A percentile compares a stretch with the other conserved stretches of the same genome.
Conservation (phyloP, 2,329 filamentous ascomycete species). For the Penicillium sclerotigenum region DNA sequence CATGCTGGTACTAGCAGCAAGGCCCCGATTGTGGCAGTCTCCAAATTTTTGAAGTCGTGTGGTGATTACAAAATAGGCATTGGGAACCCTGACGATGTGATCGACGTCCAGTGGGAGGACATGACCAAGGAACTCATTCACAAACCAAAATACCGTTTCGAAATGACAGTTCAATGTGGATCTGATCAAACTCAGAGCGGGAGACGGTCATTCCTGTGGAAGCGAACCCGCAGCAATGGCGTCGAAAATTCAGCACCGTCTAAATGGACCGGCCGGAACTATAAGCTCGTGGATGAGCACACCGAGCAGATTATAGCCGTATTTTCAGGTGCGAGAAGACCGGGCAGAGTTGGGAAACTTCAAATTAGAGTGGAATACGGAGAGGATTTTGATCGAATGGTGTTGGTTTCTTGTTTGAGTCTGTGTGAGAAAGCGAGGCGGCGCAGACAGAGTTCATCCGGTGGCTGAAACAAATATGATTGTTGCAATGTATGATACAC, state of each 20-base stretch:
- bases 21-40: conserved; percentile 21
- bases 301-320: conserved; percentile 18
- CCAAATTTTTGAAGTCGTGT: conserved; percentile 25
- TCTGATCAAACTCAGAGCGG: not conserved
- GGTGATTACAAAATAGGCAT: conserved; percentile 27
- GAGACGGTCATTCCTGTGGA: conserved; percentile 26
- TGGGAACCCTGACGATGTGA: conserved; percentile 22
- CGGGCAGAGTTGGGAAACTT: conserved; percentile 12
- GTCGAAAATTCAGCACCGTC: conserved; percentile 19
- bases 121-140: conserved; percentile 19
- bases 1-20: conserved; percentile 10
- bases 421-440: conserved; percentile 16
- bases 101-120: conserved; percentile 27
- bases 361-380: conserved; percentile 18
- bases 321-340: conserved; percentile 12
- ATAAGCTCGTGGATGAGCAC: conserved; percentile 24
- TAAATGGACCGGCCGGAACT: conserved; percentile 23
- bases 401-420: conserved; percentile 17
- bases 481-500: not conserved
- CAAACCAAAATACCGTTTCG: conserved; percentile 25
- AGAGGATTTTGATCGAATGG: conserved; percentile 17
- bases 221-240: conserved; percentile 25
- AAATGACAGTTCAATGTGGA: conserved; percentile 16
- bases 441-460: conserved; percentile 1
- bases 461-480: conserved; percentile 4